Base-by-base conservation (phyloP, 2,329 filamentous ascomycete species). In the Colletotrichum echinochloae region DNA sequence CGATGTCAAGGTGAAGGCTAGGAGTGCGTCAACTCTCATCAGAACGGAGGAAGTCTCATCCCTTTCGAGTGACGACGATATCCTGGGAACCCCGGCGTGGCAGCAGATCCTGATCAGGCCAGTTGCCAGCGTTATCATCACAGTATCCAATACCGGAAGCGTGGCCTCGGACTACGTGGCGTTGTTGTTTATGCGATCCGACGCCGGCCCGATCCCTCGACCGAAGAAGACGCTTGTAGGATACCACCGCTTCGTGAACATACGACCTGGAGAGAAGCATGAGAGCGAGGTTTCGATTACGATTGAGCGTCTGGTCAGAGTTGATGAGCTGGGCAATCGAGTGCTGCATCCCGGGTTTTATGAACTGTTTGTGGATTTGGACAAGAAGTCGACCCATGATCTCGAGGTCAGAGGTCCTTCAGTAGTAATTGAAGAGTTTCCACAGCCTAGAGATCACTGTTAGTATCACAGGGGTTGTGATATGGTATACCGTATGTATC, bases 321-420 rank as follows among this genome's bases (percentile, higher is more conserved):
- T 83, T 0, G 85, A 88, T 67, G 81, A 83, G 49, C 78, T 77
- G 3, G 88, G 88, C 0, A 83, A 86, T 70, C 81, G 79, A 57
- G 83, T 87, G 18, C 74, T 89, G 12, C 89, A 87, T 75, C 87
- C 87, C 0, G 88, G 86, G 0, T 80, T 80, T 23, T 90, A 89
- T 72, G 80, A 76, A 9, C 55, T 88, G 14, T 73, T 81, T 59
- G 62, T 88, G 11, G 86, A 88, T 74, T 77, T 81, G 65, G 67
- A 67, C 14, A 52, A 62, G 12, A 39, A 59, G 46, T 37, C 30
- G 14, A 41, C 46, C 0, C 5, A 46, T 8, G n/a, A 14, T 5
- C 54, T 70, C 30, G 9, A 16, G 9, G 35, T 70, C 12, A n/a
- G 16, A 11, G 67, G 67, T 9, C 11, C 48, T 7, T 16, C 64